phyloP scores from a whole-genome alignment of 2,329 filamentous ascomycete genomes.

The Xylaria multiplex region DNA sequence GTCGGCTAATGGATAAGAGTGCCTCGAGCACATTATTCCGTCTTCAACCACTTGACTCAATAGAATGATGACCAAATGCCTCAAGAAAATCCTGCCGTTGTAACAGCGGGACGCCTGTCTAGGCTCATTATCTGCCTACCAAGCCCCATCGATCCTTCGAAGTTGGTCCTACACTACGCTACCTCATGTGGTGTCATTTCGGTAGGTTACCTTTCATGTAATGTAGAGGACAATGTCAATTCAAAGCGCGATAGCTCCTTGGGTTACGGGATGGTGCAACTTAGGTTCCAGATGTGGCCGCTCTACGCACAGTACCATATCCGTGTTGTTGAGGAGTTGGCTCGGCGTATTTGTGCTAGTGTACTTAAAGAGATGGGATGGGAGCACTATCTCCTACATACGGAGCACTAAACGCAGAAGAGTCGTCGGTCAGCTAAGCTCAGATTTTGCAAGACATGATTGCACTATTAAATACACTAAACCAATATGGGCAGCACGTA shows the following conservation, averaged over 20 bases:
- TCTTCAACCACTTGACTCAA: not conserved
- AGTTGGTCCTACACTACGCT: not conserved
- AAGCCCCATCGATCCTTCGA: not conserved
- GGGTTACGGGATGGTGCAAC: not conserved
- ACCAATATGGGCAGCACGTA: not conserved
- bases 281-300: not conserved
- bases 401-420: too few relatives aligned
- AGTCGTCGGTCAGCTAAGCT: too few relatives aligned
- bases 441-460: not conserved
- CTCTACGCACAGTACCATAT: not conserved
- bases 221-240: conserved; percentile 1
- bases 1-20: conserved; percentile 17
- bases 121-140: not conserved
- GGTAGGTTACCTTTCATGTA: not conserved
- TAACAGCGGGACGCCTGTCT: not conserved
- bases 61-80: conserved; percentile 1
- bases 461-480: not conserved
- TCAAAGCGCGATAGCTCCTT: not conserved
- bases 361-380: too few relatives aligned
- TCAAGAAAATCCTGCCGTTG: not conserved
- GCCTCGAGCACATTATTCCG: conserved; percentile 1
- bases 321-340: not conserved
- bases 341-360: not conserved
- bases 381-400: too few relatives aligned
- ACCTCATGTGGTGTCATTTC: conserved; percentile 8